Conservation (phyloP, 495 filamentous ascomycete species). For the Podospora australis region DNA sequence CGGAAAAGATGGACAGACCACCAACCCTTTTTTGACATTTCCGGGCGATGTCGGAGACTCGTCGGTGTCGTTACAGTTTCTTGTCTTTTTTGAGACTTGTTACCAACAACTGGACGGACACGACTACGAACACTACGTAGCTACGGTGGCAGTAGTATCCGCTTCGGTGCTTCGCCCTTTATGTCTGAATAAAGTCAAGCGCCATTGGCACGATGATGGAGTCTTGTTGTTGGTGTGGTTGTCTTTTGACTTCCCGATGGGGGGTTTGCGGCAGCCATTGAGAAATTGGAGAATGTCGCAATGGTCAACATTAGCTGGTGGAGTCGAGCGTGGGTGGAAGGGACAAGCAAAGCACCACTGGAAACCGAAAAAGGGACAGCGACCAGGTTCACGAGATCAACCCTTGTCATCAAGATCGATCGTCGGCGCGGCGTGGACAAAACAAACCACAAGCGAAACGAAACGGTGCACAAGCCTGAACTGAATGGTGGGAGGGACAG, state of each 20-base stretch:
- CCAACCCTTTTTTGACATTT: too few relatives aligned
- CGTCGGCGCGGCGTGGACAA: neutral
- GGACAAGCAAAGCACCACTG: neutral
- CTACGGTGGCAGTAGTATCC: neutral
- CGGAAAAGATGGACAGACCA: too few relatives aligned
- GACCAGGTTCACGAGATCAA: too few relatives aligned
- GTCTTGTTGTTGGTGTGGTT: too few relatives aligned
- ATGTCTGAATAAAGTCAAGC: neutral
- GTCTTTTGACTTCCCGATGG: too few relatives aligned
- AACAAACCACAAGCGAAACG: neutral
- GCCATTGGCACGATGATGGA: neutral
- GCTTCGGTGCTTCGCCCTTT: neutral
- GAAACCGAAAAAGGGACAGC: too few relatives aligned
- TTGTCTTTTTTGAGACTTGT: too few relatives aligned
- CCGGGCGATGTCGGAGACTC: neutral
- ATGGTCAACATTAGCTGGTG: too few relatives aligned
- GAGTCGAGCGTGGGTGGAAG: conserved; percentile 2
- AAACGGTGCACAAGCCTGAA: neutral
- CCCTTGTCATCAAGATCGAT: conserved; percentile 2
- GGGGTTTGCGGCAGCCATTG: too few relatives aligned
- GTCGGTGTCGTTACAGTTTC: too few relatives aligned
- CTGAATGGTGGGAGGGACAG: neutral
- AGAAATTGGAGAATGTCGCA: too few relatives aligned
- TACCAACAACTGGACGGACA: too few relatives aligned
- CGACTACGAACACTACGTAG: neutral